Evolutionary conservation across 768 basidiomycete genomes (phyloP), one percentile per base, ranked within the genome.

Genomic region (Podaxis sp.): DNA sequence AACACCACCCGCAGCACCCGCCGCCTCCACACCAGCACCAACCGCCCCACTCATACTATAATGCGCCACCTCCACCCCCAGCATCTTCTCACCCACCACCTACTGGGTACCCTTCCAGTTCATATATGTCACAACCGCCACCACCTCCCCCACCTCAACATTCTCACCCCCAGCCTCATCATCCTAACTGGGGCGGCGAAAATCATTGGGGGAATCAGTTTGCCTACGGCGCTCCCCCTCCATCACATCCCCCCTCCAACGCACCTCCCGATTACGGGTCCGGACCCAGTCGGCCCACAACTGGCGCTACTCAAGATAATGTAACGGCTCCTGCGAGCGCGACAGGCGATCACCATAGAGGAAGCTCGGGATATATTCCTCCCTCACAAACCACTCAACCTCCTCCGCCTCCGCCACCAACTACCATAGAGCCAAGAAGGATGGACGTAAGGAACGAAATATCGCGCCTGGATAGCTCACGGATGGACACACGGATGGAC

Each of bases 1-100:
- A 56, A 36, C 80, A 78, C 55, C 55, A 71, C 1, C 68, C 24
- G 33, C 72, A 49, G 50, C 71, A 51, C 20, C 66, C 33, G 17
- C 62, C 41, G 4, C 50, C 40, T n/a, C 51, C 56, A 40, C 62
- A 58, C 17, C 65, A 64, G 2, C 63, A 58, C 15, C 61, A 62
- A 33, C 60, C 64, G 15, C 49, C 63, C 36, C 59, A 60, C 41
- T 51, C 68, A 22, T 70, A 66, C 41, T 58, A 64, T 22, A 59
- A 63, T 40, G 61, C 44, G 13, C 70, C 65, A 37, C 68, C 66
- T 4, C 69, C 66, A 11, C 59, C 67, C 15, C 65, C 68, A n/a
- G 33, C 66, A 7, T 58, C 63, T 40, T 65, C 67, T 20, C 58
- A 52, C n/a, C 54, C 62, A 8, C 50, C 65, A 4, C 51, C 62